phyloP scores from a whole-genome alignment of 2,329 filamentous ascomycete genomes.

The Colletotrichum viniferum region DNA sequence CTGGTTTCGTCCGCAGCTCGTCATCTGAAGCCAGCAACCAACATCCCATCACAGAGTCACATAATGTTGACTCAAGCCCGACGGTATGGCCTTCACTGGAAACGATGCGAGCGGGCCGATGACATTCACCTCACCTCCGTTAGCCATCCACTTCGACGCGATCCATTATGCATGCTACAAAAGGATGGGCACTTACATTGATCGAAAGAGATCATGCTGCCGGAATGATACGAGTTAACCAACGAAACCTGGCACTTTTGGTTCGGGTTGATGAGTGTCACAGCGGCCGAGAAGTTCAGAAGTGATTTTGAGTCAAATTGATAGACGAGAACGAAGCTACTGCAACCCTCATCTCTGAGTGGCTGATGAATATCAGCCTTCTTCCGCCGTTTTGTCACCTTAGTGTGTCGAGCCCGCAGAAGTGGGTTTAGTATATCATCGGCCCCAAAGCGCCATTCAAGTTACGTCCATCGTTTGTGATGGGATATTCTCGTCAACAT shows the following conservation, averaged over 20 bases:
- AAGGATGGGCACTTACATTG: not conserved
- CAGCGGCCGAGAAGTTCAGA: not conserved
- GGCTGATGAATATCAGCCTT: not conserved
- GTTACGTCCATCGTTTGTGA: not conserved
- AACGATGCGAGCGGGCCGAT: not conserved
- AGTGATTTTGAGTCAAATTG: slow-evolving; percentile 9
- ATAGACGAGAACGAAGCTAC: slow-evolving; percentile 6
- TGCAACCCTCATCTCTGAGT: not conserved
- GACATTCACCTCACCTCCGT: not conserved
- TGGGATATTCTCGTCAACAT: slow-evolving; percentile 13
- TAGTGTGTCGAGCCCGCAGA: not conserved
- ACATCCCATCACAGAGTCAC: not conserved
- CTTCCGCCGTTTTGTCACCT: not conserved
- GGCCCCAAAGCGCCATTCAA: not conserved
- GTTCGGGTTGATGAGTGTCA: not conserved
- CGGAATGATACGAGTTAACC: not conserved
- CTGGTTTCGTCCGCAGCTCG: not conserved
- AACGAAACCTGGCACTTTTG: not conserved
- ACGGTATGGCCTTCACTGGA: not conserved
- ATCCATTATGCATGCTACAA: not conserved
- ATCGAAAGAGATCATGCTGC: not conserved
- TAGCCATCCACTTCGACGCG: not conserved
- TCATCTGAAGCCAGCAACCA: not conserved
- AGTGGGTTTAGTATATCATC: slow-evolving; percentile 3
- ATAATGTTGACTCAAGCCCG: not conserved